Evolutionary conservation across 2,329 filamentous ascomycete species (phyloP).

Genomic region (Claviceps sp.): DNA sequence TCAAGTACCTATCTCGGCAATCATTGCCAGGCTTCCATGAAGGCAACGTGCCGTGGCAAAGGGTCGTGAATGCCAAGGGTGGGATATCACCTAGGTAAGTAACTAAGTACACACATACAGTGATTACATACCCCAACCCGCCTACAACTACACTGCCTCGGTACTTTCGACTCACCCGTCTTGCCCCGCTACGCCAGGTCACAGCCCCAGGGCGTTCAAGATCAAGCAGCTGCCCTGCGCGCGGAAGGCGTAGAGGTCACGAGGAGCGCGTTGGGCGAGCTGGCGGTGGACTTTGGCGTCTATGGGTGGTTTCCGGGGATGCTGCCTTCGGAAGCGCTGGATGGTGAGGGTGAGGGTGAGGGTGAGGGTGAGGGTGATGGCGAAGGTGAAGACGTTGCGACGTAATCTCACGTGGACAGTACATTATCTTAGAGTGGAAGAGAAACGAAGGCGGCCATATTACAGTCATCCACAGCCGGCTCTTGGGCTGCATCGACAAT

Average conservation of each 20-base stretch:
- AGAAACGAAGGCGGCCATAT: too few species aligned
- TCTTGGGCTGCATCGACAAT: too few species aligned
- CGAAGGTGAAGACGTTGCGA: too few species aligned
- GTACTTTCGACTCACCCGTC: too few species aligned
- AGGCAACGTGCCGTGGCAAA: constrained; percentile 82
- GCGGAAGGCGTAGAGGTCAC: constrained; percentile 41
- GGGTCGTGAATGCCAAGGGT: constrained; percentile 80
- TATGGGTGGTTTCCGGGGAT: constrained; percentile 43
- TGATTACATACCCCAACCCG: too few species aligned
- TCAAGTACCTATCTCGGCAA: constrained; percentile 66
- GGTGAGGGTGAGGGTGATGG: background rate
- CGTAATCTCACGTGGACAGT: too few species aligned
- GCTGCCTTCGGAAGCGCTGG: constrained; percentile 30
- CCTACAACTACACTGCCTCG: too few species aligned
- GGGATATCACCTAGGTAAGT: constrained; percentile 69
- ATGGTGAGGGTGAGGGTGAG: background rate
- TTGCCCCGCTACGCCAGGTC: constrained; percentile 22
- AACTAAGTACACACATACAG: background rate
- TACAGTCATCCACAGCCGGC: too few species aligned
- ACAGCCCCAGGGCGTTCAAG: constrained; percentile 32
- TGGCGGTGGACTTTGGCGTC: constrained; percentile 34
- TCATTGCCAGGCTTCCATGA: constrained; percentile 47
- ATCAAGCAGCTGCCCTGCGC: constrained; percentile 35
- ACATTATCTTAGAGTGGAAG: too few species aligned
- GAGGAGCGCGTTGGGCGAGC: constrained; percentile 34